Percentiles rank a stretch among this genome's conserved stretches.
Evolutionary conservation across 495 filamentous ascomycete species (phyloP).

Genomic region (Jackrogersella multiformis): DNA sequence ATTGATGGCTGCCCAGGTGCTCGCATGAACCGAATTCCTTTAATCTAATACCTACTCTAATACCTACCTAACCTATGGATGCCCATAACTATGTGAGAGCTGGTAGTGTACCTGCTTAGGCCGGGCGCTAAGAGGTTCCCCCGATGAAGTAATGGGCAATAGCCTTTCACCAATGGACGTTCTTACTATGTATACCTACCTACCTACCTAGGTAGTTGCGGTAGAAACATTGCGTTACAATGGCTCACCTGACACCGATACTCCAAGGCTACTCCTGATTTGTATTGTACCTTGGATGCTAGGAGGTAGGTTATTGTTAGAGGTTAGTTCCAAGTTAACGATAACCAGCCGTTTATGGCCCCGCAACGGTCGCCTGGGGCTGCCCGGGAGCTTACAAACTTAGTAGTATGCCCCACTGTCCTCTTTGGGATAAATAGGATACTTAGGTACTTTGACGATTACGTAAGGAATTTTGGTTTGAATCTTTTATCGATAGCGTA

Average conservation of each 20-base stretch:
- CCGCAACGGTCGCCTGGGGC: not conserved
- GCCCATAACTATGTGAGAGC: no score
- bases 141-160: constrained; percentile 14
- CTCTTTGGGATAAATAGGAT: constrained; percentile 14
- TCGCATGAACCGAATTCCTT: constrained; percentile 30
- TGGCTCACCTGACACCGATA: not conserved
- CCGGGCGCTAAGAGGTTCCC: constrained; percentile 12
- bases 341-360: constrained; percentile 4
- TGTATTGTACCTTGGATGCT: no score
- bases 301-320: no score
- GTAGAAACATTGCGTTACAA: not conserved
- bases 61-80: no score
- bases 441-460: not conserved
- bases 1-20: not conserved
- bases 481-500: constrained; percentile 14
- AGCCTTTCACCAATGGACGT: constrained; percentile 13
- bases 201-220: not conserved
- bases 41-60: constrained; percentile 30
- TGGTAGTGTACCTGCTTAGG: constrained; percentile 5
- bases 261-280: no score
- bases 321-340: no score
- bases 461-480: not conserved
- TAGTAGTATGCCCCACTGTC: constrained; percentile 11
- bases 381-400: constrained; percentile 2
- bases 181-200: not conserved